Percentiles rank a stretch among this genome's conserved stretches.
These are phyloP conservation scores for Boechera retrofracta DNA, from an alignment of 345 rosid species.

Conservation along the genomic window DNA sequence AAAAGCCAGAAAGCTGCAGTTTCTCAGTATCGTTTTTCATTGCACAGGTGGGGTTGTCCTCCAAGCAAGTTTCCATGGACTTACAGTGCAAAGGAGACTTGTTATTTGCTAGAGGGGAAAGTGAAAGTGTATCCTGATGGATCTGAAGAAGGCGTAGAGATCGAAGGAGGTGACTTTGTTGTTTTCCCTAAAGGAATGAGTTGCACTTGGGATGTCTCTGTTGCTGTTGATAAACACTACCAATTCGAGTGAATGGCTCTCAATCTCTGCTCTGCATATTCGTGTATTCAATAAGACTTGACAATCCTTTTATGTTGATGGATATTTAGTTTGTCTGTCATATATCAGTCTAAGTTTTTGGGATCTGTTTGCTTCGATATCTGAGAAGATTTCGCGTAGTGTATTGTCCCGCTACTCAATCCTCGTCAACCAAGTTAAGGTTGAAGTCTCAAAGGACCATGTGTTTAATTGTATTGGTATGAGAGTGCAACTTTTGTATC, in stretches of 20 bases:
- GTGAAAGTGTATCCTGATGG: slow-evolving; percentile 87
- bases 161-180: slow-evolving; percentile 82
- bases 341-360: background rate
- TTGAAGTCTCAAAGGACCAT: background rate
- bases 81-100: slow-evolving; percentile 71
- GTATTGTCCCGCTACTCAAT: background rate
- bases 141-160: slow-evolving; percentile 65
- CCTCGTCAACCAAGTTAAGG: background rate
- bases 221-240: slow-evolving; percentile 86
- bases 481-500: background rate
- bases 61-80: slow-evolving; percentile 97
- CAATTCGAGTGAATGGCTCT: slow-evolving; percentile 58
- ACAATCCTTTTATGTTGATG: slow-evolving; percentile 1
- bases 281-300: background rate
- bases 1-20: background rate
- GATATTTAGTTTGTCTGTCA: slow-evolving; percentile 7
- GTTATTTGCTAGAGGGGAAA: slow-evolving; percentile 75
- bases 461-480: background rate
- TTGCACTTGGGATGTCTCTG: slow-evolving; percentile 95
- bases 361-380: background rate
- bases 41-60: slow-evolving; percentile 89
- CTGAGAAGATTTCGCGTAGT: background rate
- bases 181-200: slow-evolving; percentile 91
- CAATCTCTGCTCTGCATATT: background rate
- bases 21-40: background rate